Base-by-base conservation (phyloP, 2,329 filamentous ascomycete species). In the Penicillium sp. region DNA sequence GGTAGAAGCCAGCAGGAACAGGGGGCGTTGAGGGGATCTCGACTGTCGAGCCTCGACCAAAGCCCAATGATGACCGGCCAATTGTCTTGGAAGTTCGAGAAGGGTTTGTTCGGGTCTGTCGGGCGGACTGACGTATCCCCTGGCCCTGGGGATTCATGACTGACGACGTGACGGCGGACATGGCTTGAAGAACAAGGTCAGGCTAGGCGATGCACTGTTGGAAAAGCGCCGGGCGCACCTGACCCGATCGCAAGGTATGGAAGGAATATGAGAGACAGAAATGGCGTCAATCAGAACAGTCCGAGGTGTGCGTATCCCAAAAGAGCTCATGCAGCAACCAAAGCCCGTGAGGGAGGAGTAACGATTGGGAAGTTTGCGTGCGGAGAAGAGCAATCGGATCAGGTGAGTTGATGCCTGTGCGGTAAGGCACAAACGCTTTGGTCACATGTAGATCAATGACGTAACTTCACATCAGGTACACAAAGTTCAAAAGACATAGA, bases 1-100 rank as follows among this genome's bases (percentile, higher is more conserved):
- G 85, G 63, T 83, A 86, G 72, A 88, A 85, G 36, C 75, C 76
- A 46, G 75, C 72, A 34, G 74, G 71, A 16, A 74, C 63, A 54
- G 68, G 62, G 51, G 67, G 57, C 12, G 64, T 61, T 12, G 64
- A 50, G 48, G 66, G 59, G 29, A 65, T 57, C 34, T 69, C 65
- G 12, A 52, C 50, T 50, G 62, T 60, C n/a, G 65, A 63, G 29
- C 56, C 58, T 53, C 70, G 69, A 24, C 73, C 69, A 43, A 68
- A 71, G 41, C 70, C 71, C 49, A 75, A 73, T 15, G 70, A 71
- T 13, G 73, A 70, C 43, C 73, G 70, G 31, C 70, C 71, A 15
- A 64, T 60, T n/a, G 72, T 75, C 56, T 75, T 77, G 21, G 76
- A 77, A n/a, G 69, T 75, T 58, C 76, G 70, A n/a, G 72, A 72